phyloP scores from a whole-genome alignment of 2,329 filamentous ascomycete genomes.

The Colletotrichum cuscutae region DNA sequence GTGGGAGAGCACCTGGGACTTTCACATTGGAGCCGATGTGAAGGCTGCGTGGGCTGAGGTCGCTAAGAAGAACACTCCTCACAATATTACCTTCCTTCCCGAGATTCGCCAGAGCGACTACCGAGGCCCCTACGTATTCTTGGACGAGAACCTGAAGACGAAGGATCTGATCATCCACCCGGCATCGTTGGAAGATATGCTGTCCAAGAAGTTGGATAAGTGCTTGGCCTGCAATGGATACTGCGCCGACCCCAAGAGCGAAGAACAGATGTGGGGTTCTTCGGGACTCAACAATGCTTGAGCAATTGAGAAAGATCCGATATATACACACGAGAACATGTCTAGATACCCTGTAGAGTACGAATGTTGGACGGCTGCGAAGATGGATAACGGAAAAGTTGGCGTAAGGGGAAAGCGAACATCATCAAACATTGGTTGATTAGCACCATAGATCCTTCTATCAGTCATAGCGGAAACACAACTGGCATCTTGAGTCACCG shows the following conservation, averaged over 20 bases:
- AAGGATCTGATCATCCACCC: constrained; percentile 38
- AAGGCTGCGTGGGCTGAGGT: constrained; percentile 15
- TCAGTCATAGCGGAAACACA: background rate
- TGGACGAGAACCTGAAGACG: constrained; percentile 36
- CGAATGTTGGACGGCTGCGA: background rate
- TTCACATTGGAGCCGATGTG: constrained; percentile 10
- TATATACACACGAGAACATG: constrained; percentile 17
- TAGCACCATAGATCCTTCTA: background rate
- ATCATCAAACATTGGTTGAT: background rate
- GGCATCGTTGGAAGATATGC: constrained; percentile 28
- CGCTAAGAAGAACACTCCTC: constrained; percentile 15
- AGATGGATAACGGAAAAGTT: background rate
- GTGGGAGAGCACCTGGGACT: constrained; percentile 33
- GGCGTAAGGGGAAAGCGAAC: background rate
- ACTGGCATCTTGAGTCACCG: background rate
- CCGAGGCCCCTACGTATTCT: constrained; percentile 33
- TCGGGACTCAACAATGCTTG: constrained; percentile 8
- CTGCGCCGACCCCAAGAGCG: constrained; percentile 27
- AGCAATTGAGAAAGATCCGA: background rate
- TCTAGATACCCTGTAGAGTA: constrained; percentile 26
- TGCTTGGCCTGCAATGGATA: constrained; percentile 31
- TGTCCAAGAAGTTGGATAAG: constrained; percentile 33
- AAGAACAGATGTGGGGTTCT: constrained; percentile 11
- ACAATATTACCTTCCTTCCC: constrained; percentile 23
- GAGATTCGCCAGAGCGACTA: constrained; percentile 28